Percentiles rank a stretch among this genome's conserved stretches.
These are phyloP conservation scores for Tausonia pullulans DNA, from an alignment of 1,284 basidiomycete genomes.

Conservation along the genomic window DNA sequence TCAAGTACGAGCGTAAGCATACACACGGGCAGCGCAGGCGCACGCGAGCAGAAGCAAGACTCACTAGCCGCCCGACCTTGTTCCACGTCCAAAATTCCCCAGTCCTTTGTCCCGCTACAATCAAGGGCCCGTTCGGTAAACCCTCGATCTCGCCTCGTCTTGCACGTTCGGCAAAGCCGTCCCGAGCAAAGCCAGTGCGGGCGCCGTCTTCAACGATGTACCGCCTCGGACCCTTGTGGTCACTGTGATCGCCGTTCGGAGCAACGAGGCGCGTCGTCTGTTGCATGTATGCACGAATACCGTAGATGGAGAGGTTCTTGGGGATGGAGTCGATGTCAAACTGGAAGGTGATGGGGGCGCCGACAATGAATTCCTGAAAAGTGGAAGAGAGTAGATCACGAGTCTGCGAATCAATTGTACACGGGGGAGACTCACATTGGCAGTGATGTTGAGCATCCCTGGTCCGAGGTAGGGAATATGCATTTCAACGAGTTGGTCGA, in stretches of 20 bases:
- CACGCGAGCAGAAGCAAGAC: not conserved
- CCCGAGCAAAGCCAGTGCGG: not conserved
- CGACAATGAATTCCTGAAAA: not conserved
- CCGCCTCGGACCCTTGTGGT: not conserved
- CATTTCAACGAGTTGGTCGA: not conserved
- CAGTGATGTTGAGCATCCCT: not conserved
- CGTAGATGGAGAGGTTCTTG: not conserved
- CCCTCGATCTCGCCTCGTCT: not conserved
- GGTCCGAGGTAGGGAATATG: not conserved
- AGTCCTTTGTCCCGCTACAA: no score
- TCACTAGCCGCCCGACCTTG: not conserved
- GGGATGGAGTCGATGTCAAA: not conserved
- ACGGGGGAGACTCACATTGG: not conserved
- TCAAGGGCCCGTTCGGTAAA: not conserved
- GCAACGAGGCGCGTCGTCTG: not conserved
- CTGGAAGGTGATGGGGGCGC: not conserved
- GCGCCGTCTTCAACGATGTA: not conserved
- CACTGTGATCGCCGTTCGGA: not conserved
- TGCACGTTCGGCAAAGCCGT: not conserved
- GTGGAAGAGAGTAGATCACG: not conserved
- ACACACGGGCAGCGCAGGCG: no score
- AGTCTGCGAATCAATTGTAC: not conserved
- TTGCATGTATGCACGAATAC: not conserved
- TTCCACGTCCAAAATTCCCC: conserved; percentile 1
- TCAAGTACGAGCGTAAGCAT: no score